Evolutionary conservation across 2,329 filamentous ascomycete species (phyloP).

Genomic region (Pseudogymnoascus sp.): DNA sequence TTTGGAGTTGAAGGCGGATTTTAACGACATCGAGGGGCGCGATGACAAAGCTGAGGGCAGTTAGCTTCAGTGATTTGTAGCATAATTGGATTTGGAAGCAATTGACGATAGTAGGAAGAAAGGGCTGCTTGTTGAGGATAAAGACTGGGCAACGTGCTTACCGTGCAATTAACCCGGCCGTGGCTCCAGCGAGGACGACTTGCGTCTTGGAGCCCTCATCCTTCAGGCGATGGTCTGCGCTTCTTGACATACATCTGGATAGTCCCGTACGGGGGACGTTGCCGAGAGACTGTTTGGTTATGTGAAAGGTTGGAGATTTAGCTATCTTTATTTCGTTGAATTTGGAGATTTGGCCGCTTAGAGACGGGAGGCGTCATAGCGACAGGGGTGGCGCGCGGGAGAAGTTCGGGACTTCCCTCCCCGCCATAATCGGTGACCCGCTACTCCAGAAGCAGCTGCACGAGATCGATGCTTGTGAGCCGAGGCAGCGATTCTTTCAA

Average conservation of each 20-base stretch:
- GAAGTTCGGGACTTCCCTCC: slow-evolving; percentile 7
- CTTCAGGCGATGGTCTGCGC: slow-evolving; percentile 50
- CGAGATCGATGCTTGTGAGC: neutral
- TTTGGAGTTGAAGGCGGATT: slow-evolving; percentile 91
- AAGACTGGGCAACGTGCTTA: slow-evolving; percentile 29
- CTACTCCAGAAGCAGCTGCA: slow-evolving; percentile 3
- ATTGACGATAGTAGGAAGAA: neutral
- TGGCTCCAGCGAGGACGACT: slow-evolving; percentile 55
- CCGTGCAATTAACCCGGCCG: slow-evolving; percentile 83
- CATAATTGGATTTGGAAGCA: neutral
- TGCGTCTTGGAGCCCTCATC: slow-evolving; percentile 64
- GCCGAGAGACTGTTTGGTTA: neutral
- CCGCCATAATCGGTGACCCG: slow-evolving; percentile 3
- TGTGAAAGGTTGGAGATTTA: neutral
- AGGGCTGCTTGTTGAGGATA: neutral
- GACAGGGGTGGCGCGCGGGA: neutral
- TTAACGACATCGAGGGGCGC: slow-evolving; percentile 96
- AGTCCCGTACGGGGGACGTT: slow-evolving; percentile 15
- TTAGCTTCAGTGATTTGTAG: slow-evolving; percentile 11
- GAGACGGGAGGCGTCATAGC: slow-evolving; percentile 8
- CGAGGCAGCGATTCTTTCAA: neutral
- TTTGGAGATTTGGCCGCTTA: slow-evolving; percentile 7
- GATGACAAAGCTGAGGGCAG: slow-evolving; percentile 64
- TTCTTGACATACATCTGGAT: slow-evolving; percentile 53
- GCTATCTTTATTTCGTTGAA: neutral